These are phyloP conservation scores for Casuarina equisetifolia DNA, from an alignment of 306 rosid genomes.

Conservation along the genomic window DNA sequence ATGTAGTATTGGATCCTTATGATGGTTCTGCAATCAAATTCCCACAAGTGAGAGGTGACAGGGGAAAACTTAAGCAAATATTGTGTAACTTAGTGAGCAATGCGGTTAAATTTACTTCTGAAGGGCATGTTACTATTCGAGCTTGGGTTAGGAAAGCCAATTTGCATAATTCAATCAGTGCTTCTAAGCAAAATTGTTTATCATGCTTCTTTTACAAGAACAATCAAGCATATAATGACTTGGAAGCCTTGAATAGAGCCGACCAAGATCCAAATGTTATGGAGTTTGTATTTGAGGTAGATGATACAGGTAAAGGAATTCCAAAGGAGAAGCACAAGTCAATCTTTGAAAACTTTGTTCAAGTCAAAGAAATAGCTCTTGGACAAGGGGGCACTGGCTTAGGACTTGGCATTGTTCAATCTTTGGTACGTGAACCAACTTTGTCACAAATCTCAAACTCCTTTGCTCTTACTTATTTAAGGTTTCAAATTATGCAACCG, in stretches of 20 bases:
- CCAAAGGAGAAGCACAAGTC: constrained; percentile 63
- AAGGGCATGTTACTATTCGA: constrained; percentile 63
- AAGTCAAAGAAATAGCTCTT: constrained; percentile 59
- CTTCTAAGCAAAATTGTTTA: constrained; percentile 29
- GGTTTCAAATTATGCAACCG: neutral
- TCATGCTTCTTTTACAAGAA: constrained; percentile 39
- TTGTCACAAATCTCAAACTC: neutral
- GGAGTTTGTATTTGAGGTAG: constrained; percentile 77
- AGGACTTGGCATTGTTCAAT: constrained; percentile 90
- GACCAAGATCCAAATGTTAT: constrained; percentile 35
- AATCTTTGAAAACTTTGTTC: constrained; percentile 77
- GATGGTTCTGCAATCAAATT: constrained; percentile 54
- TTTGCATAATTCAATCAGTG: constrained; percentile 39
- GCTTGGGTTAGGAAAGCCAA: constrained; percentile 58
- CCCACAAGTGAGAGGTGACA: constrained; percentile 65
- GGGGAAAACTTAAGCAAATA: constrained; percentile 73
- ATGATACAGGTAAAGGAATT: constrained; percentile 89
- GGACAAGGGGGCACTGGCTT: constrained; percentile 82
- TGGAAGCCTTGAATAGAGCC: constrained; percentile 32
- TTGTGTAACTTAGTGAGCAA: constrained; percentile 70
- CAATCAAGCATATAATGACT: constrained; percentile 13
- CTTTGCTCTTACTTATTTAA: neutral
- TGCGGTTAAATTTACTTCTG: constrained; percentile 74
- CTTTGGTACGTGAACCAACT: constrained; percentile 50
- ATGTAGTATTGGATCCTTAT: constrained; percentile 65